These are phyloP conservation scores for Fomes fomentarius DNA, from an alignment of 1,284 basidiomycete species.

Conservation along the genomic window DNA sequence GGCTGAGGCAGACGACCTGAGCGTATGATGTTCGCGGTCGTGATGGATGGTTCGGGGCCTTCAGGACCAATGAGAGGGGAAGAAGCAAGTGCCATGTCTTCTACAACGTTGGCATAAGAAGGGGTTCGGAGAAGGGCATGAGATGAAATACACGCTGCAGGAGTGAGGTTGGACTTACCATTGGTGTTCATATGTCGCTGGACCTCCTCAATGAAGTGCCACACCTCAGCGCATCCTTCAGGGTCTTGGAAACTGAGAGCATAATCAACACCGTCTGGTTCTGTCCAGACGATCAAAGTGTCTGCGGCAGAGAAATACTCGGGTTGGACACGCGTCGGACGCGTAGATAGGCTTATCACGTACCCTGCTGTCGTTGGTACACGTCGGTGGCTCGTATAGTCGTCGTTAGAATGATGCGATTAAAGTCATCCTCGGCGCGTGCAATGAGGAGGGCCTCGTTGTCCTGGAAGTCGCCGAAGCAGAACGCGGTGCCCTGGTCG, in stretches of 20 bases:
- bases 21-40: slow-evolving; percentile 64
- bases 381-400: slow-evolving; percentile 83
- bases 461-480: slow-evolving; percentile 85
- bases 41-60: slow-evolving; percentile 60
- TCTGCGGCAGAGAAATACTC: slow-evolving; percentile 50
- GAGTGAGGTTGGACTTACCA: slow-evolving; percentile 44
- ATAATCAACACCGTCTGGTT: slow-evolving; percentile 92
- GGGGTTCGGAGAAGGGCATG: too few relatives aligned
- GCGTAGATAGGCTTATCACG: slow-evolving; percentile 31
- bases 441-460: slow-evolving; percentile 86
- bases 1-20: slow-evolving; percentile 74
- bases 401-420: slow-evolving; percentile 73
- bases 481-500: slow-evolving; percentile 94
- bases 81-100: slow-evolving; percentile 53
- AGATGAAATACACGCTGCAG: slow-evolving; percentile 11
- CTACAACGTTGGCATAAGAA: slow-evolving; percentile 29
- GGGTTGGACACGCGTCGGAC: slow-evolving; percentile 9
- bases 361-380: slow-evolving; percentile 92
- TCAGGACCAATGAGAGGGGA: slow-evolving; percentile 64
- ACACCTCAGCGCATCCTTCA: slow-evolving; percentile 95
- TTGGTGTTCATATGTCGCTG: slow-evolving; percentile 78
- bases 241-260: slow-evolving; percentile 97
- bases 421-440: slow-evolving; percentile 75
- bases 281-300: slow-evolving; percentile 99
- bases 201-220: slow-evolving; percentile 97